These are phyloP conservation scores for Nitzschia sp. DNA, from an alignment of 108 stramenopile species.

Conservation along the genomic window DNA sequence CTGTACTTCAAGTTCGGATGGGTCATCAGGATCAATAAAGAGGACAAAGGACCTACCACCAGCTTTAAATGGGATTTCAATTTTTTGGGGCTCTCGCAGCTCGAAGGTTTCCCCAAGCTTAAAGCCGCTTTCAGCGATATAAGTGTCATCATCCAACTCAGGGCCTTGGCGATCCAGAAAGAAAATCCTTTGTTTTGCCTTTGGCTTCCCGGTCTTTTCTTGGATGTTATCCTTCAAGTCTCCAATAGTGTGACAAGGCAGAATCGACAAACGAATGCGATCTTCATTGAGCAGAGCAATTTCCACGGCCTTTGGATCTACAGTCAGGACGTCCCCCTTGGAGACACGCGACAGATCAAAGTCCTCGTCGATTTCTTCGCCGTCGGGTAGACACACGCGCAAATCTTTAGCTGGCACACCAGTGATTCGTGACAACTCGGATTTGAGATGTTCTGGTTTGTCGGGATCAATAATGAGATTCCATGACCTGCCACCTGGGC, in stretches of 20 bases:
- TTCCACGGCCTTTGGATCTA: constrained; percentile 6
- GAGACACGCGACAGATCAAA: constrained; percentile 1
- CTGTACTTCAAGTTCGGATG: background rate
- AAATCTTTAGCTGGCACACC: constrained; percentile 21
- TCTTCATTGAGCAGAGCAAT: constrained; percentile 3
- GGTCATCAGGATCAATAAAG: background rate
- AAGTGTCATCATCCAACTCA: constrained; percentile 18
- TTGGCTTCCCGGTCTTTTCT: constrained; percentile 27
- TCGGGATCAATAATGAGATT: constrained; percentile 24
- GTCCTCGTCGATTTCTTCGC: constrained; percentile 13
- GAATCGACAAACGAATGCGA: constrained; percentile 10
- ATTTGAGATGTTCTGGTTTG: constrained; percentile 21
- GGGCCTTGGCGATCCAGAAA: constrained; percentile 22
- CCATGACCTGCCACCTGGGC: constrained; percentile 13
- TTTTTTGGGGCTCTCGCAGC: background rate
- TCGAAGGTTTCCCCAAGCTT: background rate
- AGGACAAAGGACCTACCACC: background rate
- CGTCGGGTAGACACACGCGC: background rate
- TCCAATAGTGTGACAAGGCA: constrained; percentile 20
- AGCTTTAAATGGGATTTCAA: constrained; percentile 8
- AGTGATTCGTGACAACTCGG: background rate
- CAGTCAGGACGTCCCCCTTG: constrained; percentile 9
- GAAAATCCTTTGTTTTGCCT: constrained; percentile 23
- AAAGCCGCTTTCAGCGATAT: constrained; percentile 7
- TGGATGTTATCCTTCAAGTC: constrained; percentile 35